Base-by-base conservation (phyloP, 2,329 filamentous ascomycete genomes). In the Helicocarpus griseus region DNA sequence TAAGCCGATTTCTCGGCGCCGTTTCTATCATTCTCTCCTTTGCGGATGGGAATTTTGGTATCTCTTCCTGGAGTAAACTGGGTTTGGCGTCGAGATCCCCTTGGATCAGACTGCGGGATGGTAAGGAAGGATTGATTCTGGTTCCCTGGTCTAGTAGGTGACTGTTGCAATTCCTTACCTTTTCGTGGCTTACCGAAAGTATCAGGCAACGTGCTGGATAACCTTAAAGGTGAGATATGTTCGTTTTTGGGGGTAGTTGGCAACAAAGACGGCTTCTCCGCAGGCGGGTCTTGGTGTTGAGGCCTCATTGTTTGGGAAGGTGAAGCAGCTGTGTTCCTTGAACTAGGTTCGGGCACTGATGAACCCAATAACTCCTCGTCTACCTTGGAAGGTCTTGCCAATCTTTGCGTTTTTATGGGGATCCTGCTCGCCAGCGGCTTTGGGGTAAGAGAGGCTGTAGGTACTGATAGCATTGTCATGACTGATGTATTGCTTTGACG, bases 381-480 rank as follows among this genome's bases (percentile, higher is more conserved):
- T 14, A 19, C 7, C n/a, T 26, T 7, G 4, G 41, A 31, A 9
- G 26, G 8, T 13, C 26, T 44, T 48, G 17, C 17, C 13, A 24
- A 19, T n/a, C 19, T 26, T 17, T 26, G n/a, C 14, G 36, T 21
- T 43, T 22, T 50, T 17, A 45, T 48, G n/a, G 31, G 44, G n/a
- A 49, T 53, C 21, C 5, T 38, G 39, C 19, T 54, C 35, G 17
- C 29, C n/a, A 6, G 38, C 28, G n/a, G 11, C 33, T 51, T 51
- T n/a, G 26, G 41, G 19, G 29, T 36, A 6, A 22, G 24, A 13
- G 29, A 9, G 29, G 13, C 21, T 6, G 44, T 22, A 22, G 19
- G n/a, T 8, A 35, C 14, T 24, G 29, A 24, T 5, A 29, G 26
- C 21, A 13, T 35, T 3, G 2, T 28, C 21, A 3, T 21, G 3